Conservation (phyloP, 2,329 filamentous ascomycete genomes). For the Fusarium burgessii region DNA sequence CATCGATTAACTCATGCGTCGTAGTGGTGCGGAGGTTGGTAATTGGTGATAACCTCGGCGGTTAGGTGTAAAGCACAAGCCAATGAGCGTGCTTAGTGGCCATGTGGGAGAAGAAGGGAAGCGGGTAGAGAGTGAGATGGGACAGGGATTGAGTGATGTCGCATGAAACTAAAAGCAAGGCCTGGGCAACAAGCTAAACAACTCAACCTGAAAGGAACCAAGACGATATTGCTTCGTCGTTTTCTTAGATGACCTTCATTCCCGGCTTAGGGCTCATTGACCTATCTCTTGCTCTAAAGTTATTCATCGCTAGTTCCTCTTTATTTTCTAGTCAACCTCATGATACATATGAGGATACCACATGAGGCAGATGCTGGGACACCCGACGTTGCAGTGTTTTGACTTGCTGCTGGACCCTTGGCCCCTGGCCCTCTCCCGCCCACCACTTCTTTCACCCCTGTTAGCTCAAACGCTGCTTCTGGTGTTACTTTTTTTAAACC, state of each 20-base stretch:
- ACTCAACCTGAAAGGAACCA: conserved; percentile 19
- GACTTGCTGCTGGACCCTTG: conserved; percentile 24
- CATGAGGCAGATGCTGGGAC: conserved; percentile 40
- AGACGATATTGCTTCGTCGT: conserved; percentile 4
- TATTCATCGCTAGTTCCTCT: neutral
- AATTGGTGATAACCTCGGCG: conserved; percentile 53
- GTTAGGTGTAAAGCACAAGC: conserved; percentile 51
- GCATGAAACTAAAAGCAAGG: conserved; percentile 26
- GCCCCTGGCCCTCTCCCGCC: conserved; percentile 28
- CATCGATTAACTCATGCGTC: conserved; percentile 29
- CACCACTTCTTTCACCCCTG: conserved; percentile 24
- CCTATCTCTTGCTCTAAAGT: neutral
- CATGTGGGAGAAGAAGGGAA: conserved; percentile 23
- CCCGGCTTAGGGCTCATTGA: neutral
- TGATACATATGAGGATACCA: conserved; percentile 30
- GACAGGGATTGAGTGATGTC: conserved; percentile 21
- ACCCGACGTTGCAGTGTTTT: conserved; percentile 35
- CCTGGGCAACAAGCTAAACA: conserved; percentile 19
- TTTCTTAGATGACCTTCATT: conserved; percentile 17
- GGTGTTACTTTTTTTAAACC: conserved; percentile 38
- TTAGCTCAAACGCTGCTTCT: conserved; percentile 14
- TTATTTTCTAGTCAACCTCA: neutral
- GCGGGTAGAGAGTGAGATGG: conserved; percentile 26
- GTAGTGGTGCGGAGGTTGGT: conserved; percentile 40
- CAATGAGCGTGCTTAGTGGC: conserved; percentile 51